A percentile compares a stretch with the other conserved stretches of the same genome.
Evolutionary conservation across 2,329 filamentous ascomycete species (phyloP).

Genomic region (Piedraia hortae): DNA sequence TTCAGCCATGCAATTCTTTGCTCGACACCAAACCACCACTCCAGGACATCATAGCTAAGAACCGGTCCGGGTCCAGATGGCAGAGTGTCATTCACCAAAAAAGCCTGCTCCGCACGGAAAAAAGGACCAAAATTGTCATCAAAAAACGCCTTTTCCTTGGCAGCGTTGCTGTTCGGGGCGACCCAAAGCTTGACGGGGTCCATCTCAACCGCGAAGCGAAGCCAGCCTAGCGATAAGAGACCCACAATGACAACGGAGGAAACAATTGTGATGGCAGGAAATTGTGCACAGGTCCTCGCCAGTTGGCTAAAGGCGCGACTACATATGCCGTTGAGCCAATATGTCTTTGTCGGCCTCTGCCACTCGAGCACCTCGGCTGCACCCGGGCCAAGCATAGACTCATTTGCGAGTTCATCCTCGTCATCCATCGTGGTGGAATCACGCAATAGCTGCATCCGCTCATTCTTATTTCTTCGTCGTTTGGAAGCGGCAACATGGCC

Average conservation of each 20-base stretch:
- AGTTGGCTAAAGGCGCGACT: conserved; percentile 57
- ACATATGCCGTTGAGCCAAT: conserved; percentile 58
- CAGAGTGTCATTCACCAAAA: conserved; percentile 67
- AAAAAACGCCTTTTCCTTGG: conserved; percentile 81
- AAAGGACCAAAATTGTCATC: conserved; percentile 85
- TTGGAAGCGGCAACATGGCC: conserved; percentile 52
- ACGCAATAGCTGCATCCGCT: conserved; percentile 64
- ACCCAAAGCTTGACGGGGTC: conserved; percentile 89
- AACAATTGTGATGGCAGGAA: conserved; percentile 59
- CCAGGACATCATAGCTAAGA: conserved; percentile 61
- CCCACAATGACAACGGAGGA: conserved; percentile 47
- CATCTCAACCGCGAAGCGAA: conserved; percentile 66
- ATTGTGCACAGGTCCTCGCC: conserved; percentile 54
- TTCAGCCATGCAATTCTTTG: conserved; percentile 44
- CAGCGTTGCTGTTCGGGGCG: conserved; percentile 72
- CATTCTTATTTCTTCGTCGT: conserved; percentile 46
- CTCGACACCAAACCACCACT: conserved; percentile 88
- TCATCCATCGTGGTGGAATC: conserved; percentile 67
- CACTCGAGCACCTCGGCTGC: conserved; percentile 22
- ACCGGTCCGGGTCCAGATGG: conserved; percentile 41
- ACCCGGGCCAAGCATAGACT: conserved; percentile 36
- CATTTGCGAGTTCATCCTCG: conserved; percentile 79
- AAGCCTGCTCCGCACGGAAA: conserved; percentile 78
- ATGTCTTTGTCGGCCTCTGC: conserved; percentile 52
- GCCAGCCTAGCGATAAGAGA: conserved; percentile 63